Evolutionary conservation across 208 protist genomes (phyloP).

Genomic region (Leishmania gerbilli): DNA sequence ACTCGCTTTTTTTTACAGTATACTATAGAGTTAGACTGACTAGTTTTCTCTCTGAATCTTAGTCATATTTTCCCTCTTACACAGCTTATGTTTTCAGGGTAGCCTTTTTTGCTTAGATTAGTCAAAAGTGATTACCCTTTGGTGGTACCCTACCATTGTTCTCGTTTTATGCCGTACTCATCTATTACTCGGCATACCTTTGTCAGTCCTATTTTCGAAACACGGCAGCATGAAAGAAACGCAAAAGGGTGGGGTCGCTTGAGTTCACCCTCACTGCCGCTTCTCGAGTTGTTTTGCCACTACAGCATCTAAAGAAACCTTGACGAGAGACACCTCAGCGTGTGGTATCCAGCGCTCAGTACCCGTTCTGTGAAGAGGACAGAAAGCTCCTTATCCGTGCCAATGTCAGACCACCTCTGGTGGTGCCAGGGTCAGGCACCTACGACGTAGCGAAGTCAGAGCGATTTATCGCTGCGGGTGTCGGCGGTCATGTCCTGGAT

Average conservation of each 20-base stretch:
- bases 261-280: neutral
- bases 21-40: conserved; percentile 13
- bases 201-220: neutral
- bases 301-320: neutral
- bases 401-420: neutral
- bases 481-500: neutral
- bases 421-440: neutral
- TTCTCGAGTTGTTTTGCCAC: neutral
- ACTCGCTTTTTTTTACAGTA: neutral
- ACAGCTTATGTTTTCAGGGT: neutral
- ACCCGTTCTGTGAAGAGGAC: neutral
- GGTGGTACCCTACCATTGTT: conserved; percentile 1
- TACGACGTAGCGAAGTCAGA: neutral
- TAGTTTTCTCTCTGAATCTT: neutral
- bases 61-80: neutral
- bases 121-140: neutral
- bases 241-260: neutral
- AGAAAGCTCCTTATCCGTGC: neutral
- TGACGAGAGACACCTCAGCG: neutral
- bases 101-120: neutral
- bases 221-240: neutral
- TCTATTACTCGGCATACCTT: neutral
- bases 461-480: neutral
- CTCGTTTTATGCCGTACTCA: neutral
- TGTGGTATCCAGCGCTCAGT: neutral